These are phyloP conservation scores for Populus ilicifolia DNA, from an alignment of 345 rosid species.

Conservation along the genomic window DNA sequence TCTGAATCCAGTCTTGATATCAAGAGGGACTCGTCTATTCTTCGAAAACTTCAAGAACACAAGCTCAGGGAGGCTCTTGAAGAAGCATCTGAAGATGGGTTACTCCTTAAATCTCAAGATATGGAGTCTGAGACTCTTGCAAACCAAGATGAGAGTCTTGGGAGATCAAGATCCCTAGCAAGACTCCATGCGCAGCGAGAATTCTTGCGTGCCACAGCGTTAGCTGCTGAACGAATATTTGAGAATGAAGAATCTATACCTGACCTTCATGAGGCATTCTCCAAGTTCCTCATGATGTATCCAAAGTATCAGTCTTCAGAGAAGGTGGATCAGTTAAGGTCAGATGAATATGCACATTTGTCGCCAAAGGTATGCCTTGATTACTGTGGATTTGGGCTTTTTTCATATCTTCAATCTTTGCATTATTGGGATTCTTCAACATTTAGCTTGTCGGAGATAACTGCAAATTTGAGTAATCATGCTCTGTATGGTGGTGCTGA, in stretches of 20 bases:
- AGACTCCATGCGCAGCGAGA: conserved; percentile 90
- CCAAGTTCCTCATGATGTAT: conserved; percentile 78
- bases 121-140: conserved; percentile 51
- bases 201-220: conserved; percentile 84
- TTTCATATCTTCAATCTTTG: conserved; percentile 82
- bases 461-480: conserved; percentile 92
- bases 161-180: conserved; percentile 91
- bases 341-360: conserved; percentile 72
- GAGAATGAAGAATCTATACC: conserved; percentile 73
- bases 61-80: conserved; percentile 93
- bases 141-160: conserved; percentile 62
- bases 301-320: conserved; percentile 79
- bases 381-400: conserved; percentile 93
- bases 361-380: conserved; percentile 97
- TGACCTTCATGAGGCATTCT: conserved; percentile 53
- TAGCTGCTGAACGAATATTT: conserved; percentile 73
- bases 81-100: conserved; percentile 92
- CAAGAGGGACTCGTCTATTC: conserved; percentile 49
- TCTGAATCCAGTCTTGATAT: conserved; percentile 49
- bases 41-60: conserved; percentile 70
- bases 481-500: conserved; percentile 94
- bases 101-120: conserved; percentile 77
- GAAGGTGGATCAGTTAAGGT: conserved; percentile 78
- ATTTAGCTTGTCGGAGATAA: conserved; percentile 90
- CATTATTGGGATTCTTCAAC: conserved; percentile 98